These are phyloP conservation scores for Coemansia sp. DNA, from an alignment of 192 early-diverging fungal species.

Conservation along the genomic window DNA sequence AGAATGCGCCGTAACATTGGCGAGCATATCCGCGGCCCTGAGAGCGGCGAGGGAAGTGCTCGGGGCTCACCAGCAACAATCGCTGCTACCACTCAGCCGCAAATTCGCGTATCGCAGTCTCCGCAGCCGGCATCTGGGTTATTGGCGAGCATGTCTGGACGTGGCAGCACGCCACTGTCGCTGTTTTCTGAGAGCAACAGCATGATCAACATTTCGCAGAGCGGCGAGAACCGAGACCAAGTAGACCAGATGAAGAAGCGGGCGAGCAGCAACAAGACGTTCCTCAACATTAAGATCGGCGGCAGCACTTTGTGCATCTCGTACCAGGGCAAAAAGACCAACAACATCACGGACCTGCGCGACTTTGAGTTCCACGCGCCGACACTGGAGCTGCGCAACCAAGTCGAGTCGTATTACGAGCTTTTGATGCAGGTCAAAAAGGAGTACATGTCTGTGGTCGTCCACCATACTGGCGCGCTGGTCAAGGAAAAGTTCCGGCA, in stretches of 20 bases:
- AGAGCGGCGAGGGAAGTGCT: constrained; percentile 2
- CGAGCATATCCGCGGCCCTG: constrained; percentile 14
- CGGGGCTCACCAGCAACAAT: constrained; percentile 8
- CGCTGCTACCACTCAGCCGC: not conserved
- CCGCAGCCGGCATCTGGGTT: constrained; percentile 28
- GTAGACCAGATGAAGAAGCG: constrained; percentile 84
- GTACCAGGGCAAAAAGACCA: constrained; percentile 74
- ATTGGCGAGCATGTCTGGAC: constrained; percentile 34
- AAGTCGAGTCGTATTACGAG: constrained; percentile 60
- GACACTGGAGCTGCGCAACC: constrained; percentile 53
- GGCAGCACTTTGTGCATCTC: constrained; percentile 80
- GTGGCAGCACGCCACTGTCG: constrained; percentile 27
- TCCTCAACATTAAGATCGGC: constrained; percentile 90
- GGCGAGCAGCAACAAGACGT: constrained; percentile 83
- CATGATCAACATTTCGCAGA: constrained; percentile 41
- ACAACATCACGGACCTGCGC: constrained; percentile 55
- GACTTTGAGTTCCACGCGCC: constrained; percentile 60
- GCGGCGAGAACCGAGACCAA: constrained; percentile 53
- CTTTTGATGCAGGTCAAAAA: constrained; percentile 59
- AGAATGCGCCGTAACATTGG: constrained; percentile 28
- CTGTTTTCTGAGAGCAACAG: constrained; percentile 37
- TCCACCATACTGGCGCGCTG: constrained; percentile 58
- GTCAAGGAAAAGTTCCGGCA: constrained; percentile 59
- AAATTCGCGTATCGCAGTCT: constrained; percentile 6
- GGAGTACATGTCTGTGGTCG: constrained; percentile 56